phyloP scores from a whole-genome alignment of 1,284 basidiomycete genomes.

The Cutaneotrichosporon cavernicola region DNA sequence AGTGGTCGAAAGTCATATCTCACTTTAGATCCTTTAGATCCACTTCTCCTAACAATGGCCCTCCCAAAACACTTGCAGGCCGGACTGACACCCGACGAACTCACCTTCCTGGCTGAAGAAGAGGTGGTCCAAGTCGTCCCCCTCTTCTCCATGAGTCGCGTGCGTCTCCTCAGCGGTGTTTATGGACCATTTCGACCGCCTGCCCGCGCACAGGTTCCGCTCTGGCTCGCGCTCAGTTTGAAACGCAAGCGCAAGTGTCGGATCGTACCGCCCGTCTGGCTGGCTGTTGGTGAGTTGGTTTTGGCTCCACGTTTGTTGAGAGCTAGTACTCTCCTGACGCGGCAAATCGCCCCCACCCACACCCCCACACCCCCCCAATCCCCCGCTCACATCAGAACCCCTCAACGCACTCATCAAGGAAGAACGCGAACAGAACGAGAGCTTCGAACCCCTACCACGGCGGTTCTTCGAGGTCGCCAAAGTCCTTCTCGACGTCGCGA shows the following conservation, averaged over 20 bases:
- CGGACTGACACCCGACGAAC: constrained; percentile 61
- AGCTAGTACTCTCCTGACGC: too few relatives aligned
- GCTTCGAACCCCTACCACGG: constrained; percentile 74
- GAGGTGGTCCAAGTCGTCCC: constrained; percentile 78
- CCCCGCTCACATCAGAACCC: constrained; percentile 59
- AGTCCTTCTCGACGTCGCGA: constrained; percentile 80
- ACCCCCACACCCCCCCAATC: too few relatives aligned
- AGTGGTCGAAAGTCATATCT: neutral
- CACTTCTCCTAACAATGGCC: constrained; percentile 44
- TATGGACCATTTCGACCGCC: constrained; percentile 93
- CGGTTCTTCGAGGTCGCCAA: constrained; percentile 86
- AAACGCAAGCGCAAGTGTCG: constrained; percentile 92
- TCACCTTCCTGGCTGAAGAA: constrained; percentile 81
- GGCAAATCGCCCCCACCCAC: too few relatives aligned
- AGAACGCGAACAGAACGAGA: constrained; percentile 66
- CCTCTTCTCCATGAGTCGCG: constrained; percentile 79
- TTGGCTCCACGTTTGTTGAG: too few relatives aligned
- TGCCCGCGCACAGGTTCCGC: constrained; percentile 72
- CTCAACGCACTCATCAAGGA: constrained; percentile 68
- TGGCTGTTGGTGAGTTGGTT: constrained; percentile 68
- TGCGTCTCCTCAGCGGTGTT: constrained; percentile 82
- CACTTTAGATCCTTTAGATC: too few relatives aligned
- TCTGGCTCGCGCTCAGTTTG: constrained; percentile 93
- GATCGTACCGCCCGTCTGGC: constrained; percentile 85
- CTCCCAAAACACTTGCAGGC: constrained; percentile 52